These are phyloP conservation scores for Coelastrella sp. DNA, from an alignment of 139 green algal species.

Conservation along the genomic window DNA sequence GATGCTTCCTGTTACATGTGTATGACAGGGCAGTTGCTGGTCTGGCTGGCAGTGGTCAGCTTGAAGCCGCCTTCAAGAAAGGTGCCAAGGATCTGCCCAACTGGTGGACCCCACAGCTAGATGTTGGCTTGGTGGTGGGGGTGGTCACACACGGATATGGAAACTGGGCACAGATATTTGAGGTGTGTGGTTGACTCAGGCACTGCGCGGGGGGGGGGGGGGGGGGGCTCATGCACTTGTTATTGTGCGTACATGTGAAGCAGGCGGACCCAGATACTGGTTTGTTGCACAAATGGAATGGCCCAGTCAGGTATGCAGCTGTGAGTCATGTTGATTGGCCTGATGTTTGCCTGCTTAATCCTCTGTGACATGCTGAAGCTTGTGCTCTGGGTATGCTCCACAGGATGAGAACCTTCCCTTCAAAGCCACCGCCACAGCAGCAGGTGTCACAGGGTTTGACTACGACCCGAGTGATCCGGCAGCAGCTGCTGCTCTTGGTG, in stretches of 20 bases:
- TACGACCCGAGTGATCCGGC: neutral
- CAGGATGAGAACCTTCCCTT: slow-evolving; percentile 37
- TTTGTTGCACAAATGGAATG: no score
- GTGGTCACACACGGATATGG: slow-evolving; percentile 38
- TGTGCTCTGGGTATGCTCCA: no score
- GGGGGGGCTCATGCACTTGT: no score
- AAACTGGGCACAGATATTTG: slow-evolving; percentile 38
- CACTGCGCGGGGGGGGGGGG: no score
- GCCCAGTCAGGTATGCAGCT: neutral
- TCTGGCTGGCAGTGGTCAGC: neutral
- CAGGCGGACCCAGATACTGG: no score
- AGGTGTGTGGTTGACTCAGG: slow-evolving; percentile 11
- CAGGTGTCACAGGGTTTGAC: neutral
- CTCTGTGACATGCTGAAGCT: no score
- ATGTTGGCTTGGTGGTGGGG: slow-evolving; percentile 23
- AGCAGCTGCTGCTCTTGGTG: neutral
- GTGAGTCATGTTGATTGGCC: no score
- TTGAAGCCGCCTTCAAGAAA: neutral
- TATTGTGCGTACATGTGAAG: no score
- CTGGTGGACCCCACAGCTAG: slow-evolving; percentile 37
- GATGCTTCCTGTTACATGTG: neutral
- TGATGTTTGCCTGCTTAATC: no score
- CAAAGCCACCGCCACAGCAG: slow-evolving; percentile 12
- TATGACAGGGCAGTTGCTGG: neutral
- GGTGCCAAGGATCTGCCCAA: slow-evolving; percentile 10